Conservation (phyloP, 805 yeast genomes). For the Metschnikowia dekortorum region DNA sequence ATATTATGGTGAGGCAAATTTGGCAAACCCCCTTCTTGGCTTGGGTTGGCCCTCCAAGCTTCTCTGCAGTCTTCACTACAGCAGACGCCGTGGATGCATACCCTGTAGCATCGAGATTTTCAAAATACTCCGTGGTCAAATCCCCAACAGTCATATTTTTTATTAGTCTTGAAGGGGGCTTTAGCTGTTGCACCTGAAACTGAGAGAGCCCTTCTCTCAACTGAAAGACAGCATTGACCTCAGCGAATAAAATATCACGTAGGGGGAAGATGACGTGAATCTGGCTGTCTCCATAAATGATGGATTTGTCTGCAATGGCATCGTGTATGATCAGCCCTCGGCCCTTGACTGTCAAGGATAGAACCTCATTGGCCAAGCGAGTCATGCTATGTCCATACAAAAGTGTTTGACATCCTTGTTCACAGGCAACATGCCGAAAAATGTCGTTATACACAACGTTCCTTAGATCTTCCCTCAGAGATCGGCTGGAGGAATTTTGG, state of each 20-base stretch:
- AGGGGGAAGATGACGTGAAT: constrained; percentile 62
- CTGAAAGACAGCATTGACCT: constrained; percentile 53
- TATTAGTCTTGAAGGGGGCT: constrained; percentile 38
- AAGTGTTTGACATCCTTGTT: constrained; percentile 48
- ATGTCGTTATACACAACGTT: constrained; percentile 45
- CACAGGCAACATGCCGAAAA: constrained; percentile 43
- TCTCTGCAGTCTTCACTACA: constrained; percentile 84
- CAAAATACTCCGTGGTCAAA: constrained; percentile 68
- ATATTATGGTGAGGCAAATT: constrained; percentile 53
- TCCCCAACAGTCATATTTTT: constrained; percentile 81
- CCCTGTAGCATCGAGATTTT: constrained; percentile 59
- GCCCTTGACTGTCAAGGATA: constrained; percentile 79
- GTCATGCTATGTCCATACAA: constrained; percentile 80
- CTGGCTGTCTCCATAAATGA: constrained; percentile 22
- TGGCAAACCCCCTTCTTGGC: constrained; percentile 38
- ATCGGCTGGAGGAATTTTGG: constrained; percentile 43
- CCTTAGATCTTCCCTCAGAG: constrained; percentile 63
- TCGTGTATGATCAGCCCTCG: constrained; percentile 67
- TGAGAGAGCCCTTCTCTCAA: constrained; percentile 34
- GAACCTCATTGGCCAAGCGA: constrained; percentile 70
- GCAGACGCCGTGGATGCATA: constrained; percentile 91
- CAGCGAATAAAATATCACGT: constrained; percentile 69
- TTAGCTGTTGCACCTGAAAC: constrained; percentile 18
- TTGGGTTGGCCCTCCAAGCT: constrained; percentile 50
- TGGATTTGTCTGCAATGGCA: constrained; percentile 43